A percentile compares a stretch with the other conserved stretches of the same genome.
phyloP scores from a whole-genome alignment of 1,284 basidiomycete genomes.

The Sanghuangporus weigelae region DNA sequence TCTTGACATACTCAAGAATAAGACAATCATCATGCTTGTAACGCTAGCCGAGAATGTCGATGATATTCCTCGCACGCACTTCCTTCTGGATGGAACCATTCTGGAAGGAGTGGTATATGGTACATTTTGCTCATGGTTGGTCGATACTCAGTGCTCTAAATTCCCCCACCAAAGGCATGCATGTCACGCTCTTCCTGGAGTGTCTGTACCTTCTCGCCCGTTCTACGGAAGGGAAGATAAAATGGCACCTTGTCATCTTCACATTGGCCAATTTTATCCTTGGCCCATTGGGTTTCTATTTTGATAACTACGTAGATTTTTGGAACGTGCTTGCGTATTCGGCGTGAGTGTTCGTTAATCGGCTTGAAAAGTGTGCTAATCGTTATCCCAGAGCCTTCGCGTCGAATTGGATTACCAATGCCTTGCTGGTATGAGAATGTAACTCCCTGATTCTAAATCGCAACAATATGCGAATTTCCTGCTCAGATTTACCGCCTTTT shows the following conservation, averaged over 20 bases:
- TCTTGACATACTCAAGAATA: no score
- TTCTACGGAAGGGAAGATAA: not conserved
- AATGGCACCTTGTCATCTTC: slow-evolving; percentile 2
- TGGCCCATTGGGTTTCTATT: not conserved
- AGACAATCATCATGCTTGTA: no score
- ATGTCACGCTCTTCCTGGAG: not conserved
- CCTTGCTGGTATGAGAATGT: not conserved
- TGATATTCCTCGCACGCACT: not conserved
- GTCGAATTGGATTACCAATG: not conserved
- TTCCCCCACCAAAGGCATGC: not conserved
- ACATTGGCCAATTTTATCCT: slow-evolving; percentile 2
- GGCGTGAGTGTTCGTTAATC: not conserved
- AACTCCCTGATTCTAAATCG: not conserved
- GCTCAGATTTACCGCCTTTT: not conserved
- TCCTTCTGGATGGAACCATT: not conserved
- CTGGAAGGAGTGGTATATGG: not conserved
- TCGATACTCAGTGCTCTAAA: not conserved
- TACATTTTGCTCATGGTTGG: not conserved
- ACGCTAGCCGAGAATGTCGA: not conserved
- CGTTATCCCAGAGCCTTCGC: not conserved
- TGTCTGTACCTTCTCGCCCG: not conserved
- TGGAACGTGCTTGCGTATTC: not conserved
- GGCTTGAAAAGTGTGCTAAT: not conserved
- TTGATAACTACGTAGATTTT: not conserved
- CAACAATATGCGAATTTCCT: not conserved